A percentile compares a stretch with the other conserved stretches of the same genome.
These are phyloP conservation scores for Xylaria grammica DNA, from an alignment of 495 filamentous ascomycete species.

Conservation along the genomic window DNA sequence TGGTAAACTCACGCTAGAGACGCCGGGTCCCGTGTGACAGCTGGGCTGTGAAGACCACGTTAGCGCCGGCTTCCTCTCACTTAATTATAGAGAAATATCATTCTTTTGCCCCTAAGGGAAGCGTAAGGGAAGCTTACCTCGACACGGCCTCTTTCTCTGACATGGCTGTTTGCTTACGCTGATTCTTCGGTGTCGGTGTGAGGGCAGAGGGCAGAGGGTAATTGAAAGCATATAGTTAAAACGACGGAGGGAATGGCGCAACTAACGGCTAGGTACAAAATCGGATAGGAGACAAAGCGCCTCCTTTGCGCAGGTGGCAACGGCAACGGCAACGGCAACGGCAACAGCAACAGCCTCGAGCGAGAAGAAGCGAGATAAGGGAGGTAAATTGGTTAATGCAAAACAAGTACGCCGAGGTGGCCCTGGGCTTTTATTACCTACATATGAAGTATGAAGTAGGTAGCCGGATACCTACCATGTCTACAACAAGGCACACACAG, in stretches of 20 bases:
- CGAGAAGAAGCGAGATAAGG: background rate
- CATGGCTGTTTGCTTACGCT: background rate
- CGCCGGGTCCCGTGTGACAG: background rate
- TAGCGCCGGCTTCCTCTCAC: background rate
- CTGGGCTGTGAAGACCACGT: slow-evolving; percentile 1
- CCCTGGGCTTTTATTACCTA: background rate
- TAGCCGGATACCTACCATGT: background rate
- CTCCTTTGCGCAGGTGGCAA: slow-evolving; percentile 8
- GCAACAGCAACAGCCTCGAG: background rate
- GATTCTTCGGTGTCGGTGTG: background rate
- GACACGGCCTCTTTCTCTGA: slow-evolving; percentile 14
- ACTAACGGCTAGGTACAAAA: background rate
- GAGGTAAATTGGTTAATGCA: background rate
- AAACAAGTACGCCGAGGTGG: background rate
- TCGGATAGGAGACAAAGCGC: background rate
- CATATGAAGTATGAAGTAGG: too few relatives aligned
- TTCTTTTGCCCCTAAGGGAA: too few relatives aligned
- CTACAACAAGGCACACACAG: too few relatives aligned
- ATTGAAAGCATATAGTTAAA: background rate
- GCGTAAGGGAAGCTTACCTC: slow-evolving; percentile 3
- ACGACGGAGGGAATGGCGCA: background rate
- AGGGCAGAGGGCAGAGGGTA: background rate
- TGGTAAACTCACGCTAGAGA: slow-evolving; percentile 8
- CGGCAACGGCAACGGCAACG: too few relatives aligned
- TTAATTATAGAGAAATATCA: background rate